These are phyloP conservation scores for Ceratobasidium sp. DNA, from an alignment of 1,284 basidiomycete genomes.

Conservation along the genomic window DNA sequence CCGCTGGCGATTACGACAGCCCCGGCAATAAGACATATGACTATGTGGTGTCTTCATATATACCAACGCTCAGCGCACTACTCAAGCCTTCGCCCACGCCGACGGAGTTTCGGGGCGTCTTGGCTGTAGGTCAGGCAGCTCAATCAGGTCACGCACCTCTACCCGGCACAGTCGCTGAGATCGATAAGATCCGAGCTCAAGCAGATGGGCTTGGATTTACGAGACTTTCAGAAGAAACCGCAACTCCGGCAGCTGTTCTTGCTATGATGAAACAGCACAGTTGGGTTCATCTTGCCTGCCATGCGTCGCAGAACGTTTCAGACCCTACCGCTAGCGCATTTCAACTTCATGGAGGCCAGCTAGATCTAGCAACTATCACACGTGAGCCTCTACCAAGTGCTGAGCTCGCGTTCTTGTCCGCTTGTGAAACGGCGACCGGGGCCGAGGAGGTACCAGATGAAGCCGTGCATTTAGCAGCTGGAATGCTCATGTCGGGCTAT, in stretches of 20 bases:
- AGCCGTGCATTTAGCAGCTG: no score
- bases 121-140: constrained; percentile 1
- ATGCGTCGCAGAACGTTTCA: no score
- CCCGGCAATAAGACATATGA: constrained; percentile 42
- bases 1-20: constrained; percentile 48
- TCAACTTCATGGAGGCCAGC: no score
- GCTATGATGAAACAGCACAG: not conserved
- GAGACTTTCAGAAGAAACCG: not conserved
- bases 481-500: no score
- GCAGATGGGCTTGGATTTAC: not conserved
- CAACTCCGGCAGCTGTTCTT: not conserved
- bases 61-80: constrained; percentile 47
- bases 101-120: not conserved
- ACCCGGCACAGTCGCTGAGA: not conserved
- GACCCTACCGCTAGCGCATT: no score
- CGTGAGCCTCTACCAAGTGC: no score
- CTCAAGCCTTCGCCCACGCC: not conserved
- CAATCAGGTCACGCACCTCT: not conserved
- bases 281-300: constrained; percentile 28
- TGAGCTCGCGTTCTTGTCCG: no score
- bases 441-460: no score
- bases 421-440: no score
- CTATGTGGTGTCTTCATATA: constrained; percentile 49
- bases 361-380: no score
- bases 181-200: not conserved